Percentiles rank a stretch among this genome's conserved stretches.
Conservation (phyloP, 2,329 filamentous ascomycete genomes). For the Boeremia lycopersici region DNA sequence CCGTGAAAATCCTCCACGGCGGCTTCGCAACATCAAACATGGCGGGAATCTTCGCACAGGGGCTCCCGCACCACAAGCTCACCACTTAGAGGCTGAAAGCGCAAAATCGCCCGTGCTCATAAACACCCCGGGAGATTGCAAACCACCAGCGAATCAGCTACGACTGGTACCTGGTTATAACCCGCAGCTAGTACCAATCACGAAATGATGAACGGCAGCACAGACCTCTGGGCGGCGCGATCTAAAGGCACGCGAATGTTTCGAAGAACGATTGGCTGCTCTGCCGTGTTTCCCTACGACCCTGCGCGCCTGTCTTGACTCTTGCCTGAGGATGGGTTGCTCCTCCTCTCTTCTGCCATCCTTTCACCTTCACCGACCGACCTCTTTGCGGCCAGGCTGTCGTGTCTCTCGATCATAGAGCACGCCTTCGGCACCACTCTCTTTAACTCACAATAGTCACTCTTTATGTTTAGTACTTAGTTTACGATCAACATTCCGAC, state of each 20-base stretch:
- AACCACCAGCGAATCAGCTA: conserved; percentile 34
- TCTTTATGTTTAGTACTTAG: conserved; percentile 43
- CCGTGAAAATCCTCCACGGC: conserved; percentile 12
- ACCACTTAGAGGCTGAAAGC: conserved; percentile 20
- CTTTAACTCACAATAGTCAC: conserved; percentile 38
- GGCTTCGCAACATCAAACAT: conserved; percentile 19
- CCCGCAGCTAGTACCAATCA: conserved; percentile 23
- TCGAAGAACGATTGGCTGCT: conserved; percentile 24
- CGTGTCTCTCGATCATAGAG: conserved; percentile 47
- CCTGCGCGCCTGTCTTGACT: conserved; percentile 16
- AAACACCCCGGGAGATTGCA: conserved; percentile 35
- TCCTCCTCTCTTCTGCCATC: conserved; percentile 24
- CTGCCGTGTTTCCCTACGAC: conserved; percentile 27
- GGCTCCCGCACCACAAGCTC: conserved; percentile 22
- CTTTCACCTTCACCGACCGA: conserved; percentile 25
- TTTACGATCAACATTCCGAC: conserved; percentile 35
- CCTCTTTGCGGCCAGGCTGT: conserved; percentile 45
- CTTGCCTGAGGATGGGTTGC: conserved; percentile 12
- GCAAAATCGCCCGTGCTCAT: conserved; percentile 33
- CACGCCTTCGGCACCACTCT: conserved; percentile 45
- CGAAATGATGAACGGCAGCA: conserved; percentile 33
- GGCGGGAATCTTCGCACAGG: conserved; percentile 26
- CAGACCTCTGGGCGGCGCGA: conserved; percentile 12
- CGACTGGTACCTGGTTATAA: conserved; percentile 34
- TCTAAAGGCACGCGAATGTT: conserved; percentile 31